A percentile compares a stretch with the other conserved stretches of the same genome.
phyloP scores from a whole-genome alignment of 257 asterid genomes.

The Solanum okadae region DNA sequence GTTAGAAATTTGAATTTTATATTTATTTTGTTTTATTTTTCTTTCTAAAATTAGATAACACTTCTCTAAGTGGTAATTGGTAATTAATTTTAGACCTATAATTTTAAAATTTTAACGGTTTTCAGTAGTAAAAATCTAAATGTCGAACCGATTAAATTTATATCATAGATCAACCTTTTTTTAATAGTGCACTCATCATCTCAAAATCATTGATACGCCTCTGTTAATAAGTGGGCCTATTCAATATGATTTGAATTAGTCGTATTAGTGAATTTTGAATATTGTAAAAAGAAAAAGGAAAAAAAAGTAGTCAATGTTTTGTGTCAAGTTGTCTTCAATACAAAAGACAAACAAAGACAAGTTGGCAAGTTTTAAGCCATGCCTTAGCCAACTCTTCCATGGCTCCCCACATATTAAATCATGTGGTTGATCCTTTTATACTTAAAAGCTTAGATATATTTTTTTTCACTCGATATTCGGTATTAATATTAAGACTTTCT shows the following conservation, averaged over 20 bases:
- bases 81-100: too few relatives aligned
- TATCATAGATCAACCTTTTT: too few relatives aligned
- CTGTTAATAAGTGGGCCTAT: not conserved
- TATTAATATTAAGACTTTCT: not conserved
- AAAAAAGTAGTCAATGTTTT: not conserved
- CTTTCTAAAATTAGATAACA: too few relatives aligned
- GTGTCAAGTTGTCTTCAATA: not conserved
- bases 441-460: not conserved
- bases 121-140: too few relatives aligned
- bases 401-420: not conserved
- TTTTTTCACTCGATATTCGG: not conserved
- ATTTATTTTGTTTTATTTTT: too few relatives aligned
- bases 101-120: too few relatives aligned
- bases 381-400: slow-evolving; percentile 1
- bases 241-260: not conserved
- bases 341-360: not conserved
- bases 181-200: too few relatives aligned
- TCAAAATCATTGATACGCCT: too few relatives aligned
- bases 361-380: slow-evolving; percentile 7
- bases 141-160: too few relatives aligned
- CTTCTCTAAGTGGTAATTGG: too few relatives aligned
- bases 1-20: too few relatives aligned
- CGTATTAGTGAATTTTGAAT: not conserved
- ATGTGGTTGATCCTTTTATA: not conserved
- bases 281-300: fast-evolving